phyloP scores from a whole-genome alignment of 176 grass and related monocot genomes.

The Musa troglodytarum region DNA sequence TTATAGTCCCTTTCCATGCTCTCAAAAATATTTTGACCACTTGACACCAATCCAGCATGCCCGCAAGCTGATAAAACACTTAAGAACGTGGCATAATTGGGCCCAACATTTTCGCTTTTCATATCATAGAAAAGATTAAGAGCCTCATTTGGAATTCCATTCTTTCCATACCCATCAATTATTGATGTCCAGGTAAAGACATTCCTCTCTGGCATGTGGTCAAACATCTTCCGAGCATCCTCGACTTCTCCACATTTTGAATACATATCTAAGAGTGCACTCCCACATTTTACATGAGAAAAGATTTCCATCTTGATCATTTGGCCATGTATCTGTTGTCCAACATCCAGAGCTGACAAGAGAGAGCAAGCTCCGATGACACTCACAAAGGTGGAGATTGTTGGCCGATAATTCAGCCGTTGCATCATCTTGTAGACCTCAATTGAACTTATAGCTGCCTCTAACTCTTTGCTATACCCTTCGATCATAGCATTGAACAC shows the following conservation, averaged over 20 bases:
- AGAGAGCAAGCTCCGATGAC: constrained; percentile 69
- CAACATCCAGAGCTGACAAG: constrained; percentile 43
- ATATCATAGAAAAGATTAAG: constrained; percentile 53
- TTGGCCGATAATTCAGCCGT: constrained; percentile 29
- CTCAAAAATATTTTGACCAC: constrained; percentile 54
- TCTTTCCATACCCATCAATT: constrained; percentile 86
- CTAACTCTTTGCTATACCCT: constrained; percentile 49
- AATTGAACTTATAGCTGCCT: constrained; percentile 36
- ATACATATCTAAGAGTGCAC: constrained; percentile 78
- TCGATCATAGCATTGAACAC: constrained; percentile 73
- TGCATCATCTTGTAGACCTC: constrained; percentile 62
- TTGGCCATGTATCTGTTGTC: constrained; percentile 70
- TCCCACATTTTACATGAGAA: constrained; percentile 44
- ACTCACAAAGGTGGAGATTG: constrained; percentile 57
- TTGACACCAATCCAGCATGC: constrained; percentile 49
- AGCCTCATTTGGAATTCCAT: constrained; percentile 49
- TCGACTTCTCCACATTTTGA: constrained; percentile 70
- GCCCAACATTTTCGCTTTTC: constrained; percentile 22
- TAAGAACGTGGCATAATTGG: constrained; percentile 71
- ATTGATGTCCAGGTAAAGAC: constrained; percentile 87
- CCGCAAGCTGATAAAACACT: constrained; percentile 61
- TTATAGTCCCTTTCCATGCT: constrained; percentile 60
- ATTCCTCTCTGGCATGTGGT: constrained; percentile 41
- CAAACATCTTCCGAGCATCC: constrained; percentile 47
- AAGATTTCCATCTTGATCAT: constrained; percentile 34